Conservation (phyloP, 2,329 filamentous ascomycete genomes). For the Claviceps humidiphila region DNA sequence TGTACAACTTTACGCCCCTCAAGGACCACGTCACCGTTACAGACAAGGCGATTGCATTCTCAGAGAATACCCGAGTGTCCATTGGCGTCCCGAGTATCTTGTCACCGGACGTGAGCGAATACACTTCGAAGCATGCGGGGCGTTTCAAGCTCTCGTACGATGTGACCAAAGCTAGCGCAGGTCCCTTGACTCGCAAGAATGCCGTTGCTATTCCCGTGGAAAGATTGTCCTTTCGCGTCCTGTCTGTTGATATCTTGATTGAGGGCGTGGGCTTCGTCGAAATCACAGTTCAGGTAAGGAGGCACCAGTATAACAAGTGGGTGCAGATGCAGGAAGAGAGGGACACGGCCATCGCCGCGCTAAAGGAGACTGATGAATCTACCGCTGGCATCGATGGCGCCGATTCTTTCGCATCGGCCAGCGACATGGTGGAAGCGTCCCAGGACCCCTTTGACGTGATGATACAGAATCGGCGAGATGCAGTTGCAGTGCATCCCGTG, state of each 20-base stretch:
- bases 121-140: conserved; percentile 55
- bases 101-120: conserved; percentile 38
- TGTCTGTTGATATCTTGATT: conserved; percentile 73
- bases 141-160: conserved; percentile 65
- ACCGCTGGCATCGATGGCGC: neutral
- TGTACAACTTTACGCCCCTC: conserved; percentile 79
- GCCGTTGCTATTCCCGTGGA: conserved; percentile 52
- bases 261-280: conserved; percentile 94
- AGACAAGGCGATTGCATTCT: conserved; percentile 64
- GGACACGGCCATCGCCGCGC: conserved; percentile 10
- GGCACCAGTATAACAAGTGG: conserved; percentile 25
- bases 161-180: conserved; percentile 67
- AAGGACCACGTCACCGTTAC: conserved; percentile 64
- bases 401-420: neutral
- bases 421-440: neutral
- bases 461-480: conserved; percentile 14
- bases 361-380: neutral
- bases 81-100: conserved; percentile 52
- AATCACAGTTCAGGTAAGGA: conserved; percentile 67
- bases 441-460: conserved; percentile 16
- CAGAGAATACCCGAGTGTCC: conserved; percentile 45
- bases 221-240: conserved; percentile 63
- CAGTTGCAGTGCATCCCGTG: neutral
- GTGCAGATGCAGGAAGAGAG: conserved; percentile 8
- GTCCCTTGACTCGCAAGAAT: conserved; percentile 52